Conservation (phyloP, 1,284 basidiomycete species). For the Naganishia albida region DNA sequence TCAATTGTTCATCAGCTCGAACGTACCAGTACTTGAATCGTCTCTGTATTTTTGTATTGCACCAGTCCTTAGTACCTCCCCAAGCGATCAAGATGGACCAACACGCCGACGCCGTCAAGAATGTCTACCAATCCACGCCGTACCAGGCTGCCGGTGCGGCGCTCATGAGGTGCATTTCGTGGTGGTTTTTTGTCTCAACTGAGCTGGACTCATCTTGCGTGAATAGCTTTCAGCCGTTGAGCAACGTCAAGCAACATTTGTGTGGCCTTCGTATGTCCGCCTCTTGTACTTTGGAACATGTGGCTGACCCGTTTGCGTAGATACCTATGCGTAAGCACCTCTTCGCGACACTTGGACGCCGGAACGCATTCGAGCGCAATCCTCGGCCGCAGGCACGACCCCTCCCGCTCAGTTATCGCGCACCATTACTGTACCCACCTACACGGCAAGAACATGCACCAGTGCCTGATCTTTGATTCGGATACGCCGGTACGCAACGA, state of each 20-base stretch:
- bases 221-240: conserved; percentile 56
- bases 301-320: conserved; percentile 6
- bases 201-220: background rate
- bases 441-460: conserved; percentile 41
- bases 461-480: conserved; percentile 53
- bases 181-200: background rate
- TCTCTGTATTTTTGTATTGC: too few relatives aligned
- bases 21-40: background rate
- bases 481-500: conserved; percentile 35
- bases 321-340: conserved; percentile 53
- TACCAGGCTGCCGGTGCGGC: conserved; percentile 52
- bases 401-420: conserved; percentile 54
- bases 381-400: conserved; percentile 48
- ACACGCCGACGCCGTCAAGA: conserved; percentile 23
- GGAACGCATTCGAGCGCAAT: too few relatives aligned
- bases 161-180: conserved; percentile 51
- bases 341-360: conserved; percentile 22
- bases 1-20: background rate
- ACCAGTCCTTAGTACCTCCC: background rate
- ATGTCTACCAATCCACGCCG: conserved; percentile 40
- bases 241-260: conserved; percentile 59
- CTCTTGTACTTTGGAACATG: background rate
- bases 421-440: conserved; percentile 58
- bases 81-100: conserved; percentile 7
- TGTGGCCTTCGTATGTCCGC: conserved; percentile 54